Conservation (phyloP, 345 rosid genomes). For the Eucalyptus albens region DNA sequence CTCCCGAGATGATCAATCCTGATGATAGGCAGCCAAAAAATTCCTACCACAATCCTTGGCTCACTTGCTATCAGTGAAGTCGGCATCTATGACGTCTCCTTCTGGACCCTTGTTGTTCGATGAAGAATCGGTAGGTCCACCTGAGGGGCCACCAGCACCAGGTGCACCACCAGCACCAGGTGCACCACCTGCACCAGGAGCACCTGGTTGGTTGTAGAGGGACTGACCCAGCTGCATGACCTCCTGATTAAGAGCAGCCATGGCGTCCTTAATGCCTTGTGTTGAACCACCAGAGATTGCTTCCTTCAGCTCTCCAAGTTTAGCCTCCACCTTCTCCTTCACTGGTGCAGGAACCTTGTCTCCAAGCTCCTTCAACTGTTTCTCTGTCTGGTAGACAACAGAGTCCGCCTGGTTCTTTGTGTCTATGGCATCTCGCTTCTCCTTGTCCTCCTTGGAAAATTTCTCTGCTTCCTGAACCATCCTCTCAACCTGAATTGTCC, state of each 20-base stretch:
- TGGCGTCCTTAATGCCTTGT: slow-evolving; percentile 68
- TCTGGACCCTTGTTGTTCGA: slow-evolving; percentile 51
- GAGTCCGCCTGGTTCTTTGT: slow-evolving; percentile 98
- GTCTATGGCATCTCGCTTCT: slow-evolving; percentile 93
- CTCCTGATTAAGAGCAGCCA: slow-evolving; percentile 86
- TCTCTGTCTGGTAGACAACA: slow-evolving; percentile 84
- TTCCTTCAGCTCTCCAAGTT: slow-evolving; percentile 77
- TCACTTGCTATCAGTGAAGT: slow-evolving; percentile 80
- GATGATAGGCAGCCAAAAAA: not conserved
- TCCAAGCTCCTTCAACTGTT: slow-evolving; percentile 87
- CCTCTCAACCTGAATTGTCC: slow-evolving; percentile 46
- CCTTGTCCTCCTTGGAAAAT: slow-evolving; percentile 83
- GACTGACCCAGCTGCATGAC: slow-evolving; percentile 94
- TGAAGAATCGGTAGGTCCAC: slow-evolving; percentile 34
- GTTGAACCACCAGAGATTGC: slow-evolving; percentile 61
- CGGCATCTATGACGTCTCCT: slow-evolving; percentile 92
- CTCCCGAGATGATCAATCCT: not conserved
- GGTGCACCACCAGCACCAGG: slow-evolving; percentile 49
- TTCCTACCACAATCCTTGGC: not conserved
- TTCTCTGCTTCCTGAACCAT: slow-evolving; percentile 93
- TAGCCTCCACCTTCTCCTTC: slow-evolving; percentile 83
- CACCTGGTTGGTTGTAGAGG: slow-evolving; percentile 84
- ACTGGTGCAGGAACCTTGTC: slow-evolving; percentile 83
- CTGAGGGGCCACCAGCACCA: slow-evolving; percentile 23
- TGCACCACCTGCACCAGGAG: slow-evolving; percentile 54